phyloP scores from a whole-genome alignment of 345 rosid genomes.

The Linum trigynum region DNA sequence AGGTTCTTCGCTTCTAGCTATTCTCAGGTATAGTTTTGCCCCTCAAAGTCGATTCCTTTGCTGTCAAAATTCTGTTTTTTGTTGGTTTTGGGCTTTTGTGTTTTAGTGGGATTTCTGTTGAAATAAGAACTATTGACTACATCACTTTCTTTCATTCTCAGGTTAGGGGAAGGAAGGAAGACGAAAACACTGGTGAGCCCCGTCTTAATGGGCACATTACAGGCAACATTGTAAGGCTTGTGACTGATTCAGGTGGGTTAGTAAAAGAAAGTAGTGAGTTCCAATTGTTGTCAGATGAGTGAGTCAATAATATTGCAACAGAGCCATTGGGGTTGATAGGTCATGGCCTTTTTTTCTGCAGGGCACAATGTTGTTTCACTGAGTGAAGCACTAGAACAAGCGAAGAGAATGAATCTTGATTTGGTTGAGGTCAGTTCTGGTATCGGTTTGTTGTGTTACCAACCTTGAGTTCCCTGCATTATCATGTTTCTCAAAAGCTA shows the following conservation, averaged over 20 bases:
- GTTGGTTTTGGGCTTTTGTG: not conserved
- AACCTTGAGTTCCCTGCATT: too few species aligned
- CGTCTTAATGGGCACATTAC: conserved; percentile 40
- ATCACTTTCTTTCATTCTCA: conserved; percentile 10
- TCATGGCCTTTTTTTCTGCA: conserved; percentile 13
- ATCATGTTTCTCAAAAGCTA: too few species aligned
- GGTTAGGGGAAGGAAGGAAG: conserved; percentile 34
- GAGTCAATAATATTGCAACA: not conserved
- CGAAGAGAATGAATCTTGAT: conserved; percentile 38
- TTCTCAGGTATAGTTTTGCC: not conserved
- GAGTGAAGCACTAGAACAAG: conserved; percentile 35
- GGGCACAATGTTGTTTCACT: conserved; percentile 38
- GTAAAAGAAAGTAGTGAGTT: not conserved
- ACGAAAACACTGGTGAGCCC: conserved; percentile 16
- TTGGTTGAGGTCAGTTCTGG: conserved; percentile 44
- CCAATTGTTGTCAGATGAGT: not conserved
- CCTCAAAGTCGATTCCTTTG: not conserved
- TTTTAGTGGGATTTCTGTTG: not conserved
- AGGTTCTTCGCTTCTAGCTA: conserved; percentile 41
- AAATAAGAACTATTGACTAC: not conserved
- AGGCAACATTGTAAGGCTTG: conserved; percentile 39
- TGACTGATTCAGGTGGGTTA: conserved; percentile 39
- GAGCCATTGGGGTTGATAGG: not conserved
- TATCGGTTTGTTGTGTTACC: not conserved
- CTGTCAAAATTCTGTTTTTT: not conserved